A percentile compares a stretch with the other conserved stretches of the same genome.
phyloP scores from a whole-genome alignment of 495 filamentous ascomycete species.

The Neurospora pannonica region DNA sequence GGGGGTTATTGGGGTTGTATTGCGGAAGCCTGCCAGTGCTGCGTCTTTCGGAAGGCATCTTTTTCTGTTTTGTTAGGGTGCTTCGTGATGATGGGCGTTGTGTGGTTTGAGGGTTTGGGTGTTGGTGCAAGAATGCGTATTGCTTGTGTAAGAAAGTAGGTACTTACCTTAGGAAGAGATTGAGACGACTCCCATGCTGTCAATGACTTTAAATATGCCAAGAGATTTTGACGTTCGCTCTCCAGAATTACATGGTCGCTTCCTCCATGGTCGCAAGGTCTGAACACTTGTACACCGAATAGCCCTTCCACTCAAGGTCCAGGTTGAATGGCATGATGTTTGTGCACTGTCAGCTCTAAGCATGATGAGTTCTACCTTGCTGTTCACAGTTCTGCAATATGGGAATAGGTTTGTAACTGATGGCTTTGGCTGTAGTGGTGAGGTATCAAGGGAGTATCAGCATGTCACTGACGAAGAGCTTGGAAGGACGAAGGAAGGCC shows the following conservation, averaged over 20 bases:
- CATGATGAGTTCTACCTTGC: background rate
- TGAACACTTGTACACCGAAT: background rate
- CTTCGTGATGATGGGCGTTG: background rate
- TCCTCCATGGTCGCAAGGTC: background rate
- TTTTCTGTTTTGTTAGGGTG: background rate
- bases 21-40: background rate
- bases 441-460: background rate
- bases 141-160: background rate
- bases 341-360: background rate
- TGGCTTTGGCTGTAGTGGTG: background rate
- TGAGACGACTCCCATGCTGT: background rate
- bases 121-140: background rate
- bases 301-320: background rate
- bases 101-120: background rate
- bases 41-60: background rate
- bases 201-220: background rate
- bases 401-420: too few relatives aligned
- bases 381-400: background rate
- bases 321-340: background rate
- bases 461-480: background rate
- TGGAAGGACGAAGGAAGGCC: background rate
- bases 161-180: too few relatives aligned
- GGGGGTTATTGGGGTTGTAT: background rate
- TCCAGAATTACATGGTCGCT: background rate
- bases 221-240: background rate